A percentile compares a stretch with the other conserved stretches of the same genome.
These are phyloP conservation scores for Rhodotorula sphaerocarpa DNA, from an alignment of 768 basidiomycete species.

Conservation along the genomic window DNA sequence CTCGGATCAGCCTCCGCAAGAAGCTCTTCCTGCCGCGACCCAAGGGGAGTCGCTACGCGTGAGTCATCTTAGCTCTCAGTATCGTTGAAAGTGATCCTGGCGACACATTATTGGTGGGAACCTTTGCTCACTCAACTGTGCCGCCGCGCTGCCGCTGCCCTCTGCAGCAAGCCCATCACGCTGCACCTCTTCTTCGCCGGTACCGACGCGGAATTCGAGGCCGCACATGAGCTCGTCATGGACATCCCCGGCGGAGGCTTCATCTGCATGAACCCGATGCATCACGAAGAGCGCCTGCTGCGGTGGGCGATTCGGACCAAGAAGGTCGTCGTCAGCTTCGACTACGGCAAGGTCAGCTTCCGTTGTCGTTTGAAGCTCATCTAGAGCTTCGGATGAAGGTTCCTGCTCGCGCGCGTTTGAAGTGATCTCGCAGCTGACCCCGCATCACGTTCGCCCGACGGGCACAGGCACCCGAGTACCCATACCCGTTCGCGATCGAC, in stretches of 20 bases:
- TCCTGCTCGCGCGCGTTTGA: too few species aligned
- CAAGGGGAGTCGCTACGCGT: constrained; percentile 55
- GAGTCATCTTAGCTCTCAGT: too few species aligned
- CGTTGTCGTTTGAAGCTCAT: not conserved
- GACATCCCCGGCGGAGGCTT: constrained; percentile 97
- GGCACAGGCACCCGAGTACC: constrained; percentile 57
- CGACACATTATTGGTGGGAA: too few species aligned
- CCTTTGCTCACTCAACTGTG: too few species aligned
- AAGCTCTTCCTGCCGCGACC: constrained; percentile 80
- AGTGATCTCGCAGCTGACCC: too few species aligned
- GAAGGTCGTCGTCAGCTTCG: constrained; percentile 71
- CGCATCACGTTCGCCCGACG: too few species aligned
- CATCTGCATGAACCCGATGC: constrained; percentile 88
- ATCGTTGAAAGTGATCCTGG: too few species aligned
- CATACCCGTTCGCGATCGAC: constrained; percentile 92
- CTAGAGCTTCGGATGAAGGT: too few species aligned
- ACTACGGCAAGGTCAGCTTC: constrained; percentile 85
- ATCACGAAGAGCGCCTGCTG: constrained; percentile 87
- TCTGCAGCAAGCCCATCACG: constrained; percentile 66
- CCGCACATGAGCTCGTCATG: constrained; percentile 69
- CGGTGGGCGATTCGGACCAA: constrained; percentile 67
- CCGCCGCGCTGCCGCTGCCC: not conserved
- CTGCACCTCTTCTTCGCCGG: constrained; percentile 74
- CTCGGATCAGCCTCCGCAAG: constrained; percentile 57
- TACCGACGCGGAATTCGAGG: constrained; percentile 56